These are phyloP conservation scores for Chernovozyma sophiae-reginae DNA, from an alignment of 1,139 yeast species.

Conservation along the genomic window DNA sequence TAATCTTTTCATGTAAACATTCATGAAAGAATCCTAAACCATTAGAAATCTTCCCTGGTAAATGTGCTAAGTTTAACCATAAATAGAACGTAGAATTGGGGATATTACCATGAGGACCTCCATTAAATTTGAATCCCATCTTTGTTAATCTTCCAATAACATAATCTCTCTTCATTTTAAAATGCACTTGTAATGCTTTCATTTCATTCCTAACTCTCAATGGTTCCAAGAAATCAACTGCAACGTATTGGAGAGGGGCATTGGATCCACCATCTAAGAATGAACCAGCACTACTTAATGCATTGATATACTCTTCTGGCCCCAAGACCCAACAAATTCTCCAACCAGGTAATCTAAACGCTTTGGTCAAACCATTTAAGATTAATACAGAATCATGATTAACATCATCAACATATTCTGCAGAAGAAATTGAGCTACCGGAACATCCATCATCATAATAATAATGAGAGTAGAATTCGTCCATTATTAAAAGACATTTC, in stretches of 20 bases:
- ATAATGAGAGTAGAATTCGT: slow-evolving; percentile 63
- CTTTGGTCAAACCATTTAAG: slow-evolving; percentile 62
- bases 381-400: slow-evolving; percentile 60
- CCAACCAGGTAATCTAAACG: slow-evolving; percentile 68
- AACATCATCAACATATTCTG: slow-evolving; percentile 54
- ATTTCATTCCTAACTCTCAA: slow-evolving; percentile 49
- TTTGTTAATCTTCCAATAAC: slow-evolving; percentile 46
- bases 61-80: slow-evolving; percentile 57
- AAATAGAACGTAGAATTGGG: slow-evolving; percentile 65
- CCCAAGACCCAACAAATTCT: slow-evolving; percentile 68
- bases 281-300: slow-evolving; percentile 61
- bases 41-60: slow-evolving; percentile 58
- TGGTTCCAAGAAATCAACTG: slow-evolving; percentile 56
- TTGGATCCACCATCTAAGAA: slow-evolving; percentile 65
- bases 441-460: slow-evolving; percentile 57
- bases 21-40: slow-evolving; percentile 69
- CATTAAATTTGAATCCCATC: slow-evolving; percentile 56
- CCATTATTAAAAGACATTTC: slow-evolving; percentile 60
- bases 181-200: slow-evolving; percentile 59
- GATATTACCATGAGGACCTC: slow-evolving; percentile 22
- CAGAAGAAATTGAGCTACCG: slow-evolving; percentile 55
- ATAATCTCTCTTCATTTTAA: slow-evolving; percentile 60
- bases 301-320: slow-evolving; percentile 58
- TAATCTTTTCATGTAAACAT: slow-evolving; percentile 59
- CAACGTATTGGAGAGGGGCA: slow-evolving; percentile 63